Evolutionary conservation across 2,329 filamentous ascomycete genomes (phyloP).

Genomic region (Exophiala sp.): DNA sequence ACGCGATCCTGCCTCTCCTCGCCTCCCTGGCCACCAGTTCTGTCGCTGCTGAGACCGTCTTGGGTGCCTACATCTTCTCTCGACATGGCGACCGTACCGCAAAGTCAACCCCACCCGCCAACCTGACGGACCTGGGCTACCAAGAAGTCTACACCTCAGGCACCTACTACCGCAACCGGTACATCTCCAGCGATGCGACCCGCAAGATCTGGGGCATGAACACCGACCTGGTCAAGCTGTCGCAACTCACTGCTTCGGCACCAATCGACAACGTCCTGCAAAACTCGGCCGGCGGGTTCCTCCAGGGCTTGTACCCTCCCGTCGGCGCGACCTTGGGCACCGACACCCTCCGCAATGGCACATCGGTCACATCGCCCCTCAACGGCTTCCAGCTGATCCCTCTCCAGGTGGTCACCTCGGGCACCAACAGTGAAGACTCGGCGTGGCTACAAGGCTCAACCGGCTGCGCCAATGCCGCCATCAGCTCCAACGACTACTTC

Average conservation of each 20-base stretch:
- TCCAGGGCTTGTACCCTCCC: slow-evolving; percentile 81
- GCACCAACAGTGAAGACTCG: slow-evolving; percentile 58
- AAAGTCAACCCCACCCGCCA: slow-evolving; percentile 68
- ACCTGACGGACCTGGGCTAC: slow-evolving; percentile 76
- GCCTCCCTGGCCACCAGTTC: slow-evolving; percentile 17
- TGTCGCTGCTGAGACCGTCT: slow-evolving; percentile 58
- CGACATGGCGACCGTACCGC: slow-evolving; percentile 85
- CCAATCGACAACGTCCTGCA: slow-evolving; percentile 75
- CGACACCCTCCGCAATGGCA: slow-evolving; percentile 69
- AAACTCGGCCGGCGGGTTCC: slow-evolving; percentile 72
- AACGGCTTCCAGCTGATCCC: slow-evolving; percentile 82
- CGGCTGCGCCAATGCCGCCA: slow-evolving; percentile 53
- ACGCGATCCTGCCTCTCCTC: slow-evolving; percentile 13
- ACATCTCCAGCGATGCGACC: slow-evolving; percentile 61
- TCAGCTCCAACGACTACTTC: slow-evolving; percentile 60
- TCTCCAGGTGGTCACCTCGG: slow-evolving; percentile 59
- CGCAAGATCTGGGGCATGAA: slow-evolving; percentile 65
- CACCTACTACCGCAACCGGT: slow-evolving; percentile 70
- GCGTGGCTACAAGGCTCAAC: slow-evolving; percentile 57
- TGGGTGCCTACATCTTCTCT: slow-evolving; percentile 83
- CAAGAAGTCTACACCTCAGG: slow-evolving; percentile 70
- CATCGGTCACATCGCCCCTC: slow-evolving; percentile 63
- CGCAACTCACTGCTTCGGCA: slow-evolving; percentile 68
- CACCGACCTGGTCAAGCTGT: slow-evolving; percentile 61
- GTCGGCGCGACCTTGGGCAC: slow-evolving; percentile 52